Evolutionary conservation across 1,139 yeast species (phyloP), one percentile per base, ranked within the genome.

Genomic region (Debaryomyces udenii): DNA sequence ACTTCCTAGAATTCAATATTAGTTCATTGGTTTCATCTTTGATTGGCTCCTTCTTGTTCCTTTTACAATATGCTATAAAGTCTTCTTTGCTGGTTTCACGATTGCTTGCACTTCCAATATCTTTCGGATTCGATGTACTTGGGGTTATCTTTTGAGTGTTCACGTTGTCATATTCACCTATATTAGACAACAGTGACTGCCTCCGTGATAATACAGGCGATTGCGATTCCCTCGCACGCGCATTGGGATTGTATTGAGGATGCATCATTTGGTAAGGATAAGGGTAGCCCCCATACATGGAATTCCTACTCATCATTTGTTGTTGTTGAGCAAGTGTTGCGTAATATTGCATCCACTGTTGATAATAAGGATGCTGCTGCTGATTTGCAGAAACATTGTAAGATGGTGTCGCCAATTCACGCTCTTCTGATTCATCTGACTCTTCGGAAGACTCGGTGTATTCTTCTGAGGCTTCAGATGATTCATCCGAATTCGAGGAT

Each of bases 261-360:
- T 26, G 23, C n/a, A 23, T 31, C 26, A 13, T 26, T 11, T 26
- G 28, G 9, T 26, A 26, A 6, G 28, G 30, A 16, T 30, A 9
- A 14, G 39, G 31, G 16, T 30, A 26, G 16, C 35, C 35, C 4
- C 31, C 31, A 9, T 24, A 31, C 35, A 24, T 22, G 3, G 31
- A 26, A 9, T 18, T 24, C 14, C 35, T 27, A 16, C 16, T 13
- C 26, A 15, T 33, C 31, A 24, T 14, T 36, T 59, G 61, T 37
- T 61, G 61, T 35, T 58, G 61, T 17, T 49, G 47, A 13, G 65
- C 65, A 10, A 62, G 43, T 11, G 50, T 41, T 22, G 62, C 61
- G 43, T 61, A 62, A 41, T 61, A 62, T 31, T 53, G 57, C 45
- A 56, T 58, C 65, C 66, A 62, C 47, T 60, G 64, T 35, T 61